A percentile compares a stretch with the other conserved stretches of the same genome.
Conservation (phyloP, 2,329 filamentous ascomycete genomes). For the Lasiodiplodia theobromae region DNA sequence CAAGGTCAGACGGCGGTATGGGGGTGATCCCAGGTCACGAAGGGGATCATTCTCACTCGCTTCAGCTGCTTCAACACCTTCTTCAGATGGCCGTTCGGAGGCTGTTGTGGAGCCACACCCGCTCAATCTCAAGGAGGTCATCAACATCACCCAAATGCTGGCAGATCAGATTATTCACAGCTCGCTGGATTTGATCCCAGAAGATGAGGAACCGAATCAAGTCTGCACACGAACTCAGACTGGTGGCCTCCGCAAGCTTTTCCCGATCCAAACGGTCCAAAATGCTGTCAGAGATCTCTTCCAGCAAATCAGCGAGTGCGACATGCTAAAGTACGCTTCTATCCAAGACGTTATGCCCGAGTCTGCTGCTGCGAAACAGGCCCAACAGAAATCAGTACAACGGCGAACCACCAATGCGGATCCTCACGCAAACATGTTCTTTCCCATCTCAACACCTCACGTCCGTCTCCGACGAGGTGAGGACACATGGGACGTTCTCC, state of each 20-base stretch:
- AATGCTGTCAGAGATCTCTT: slow-evolving; percentile 39
- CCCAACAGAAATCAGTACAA: slow-evolving; percentile 42
- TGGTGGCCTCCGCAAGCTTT: background rate
- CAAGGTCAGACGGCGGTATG: slow-evolving; percentile 10
- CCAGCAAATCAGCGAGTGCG: slow-evolving; percentile 43
- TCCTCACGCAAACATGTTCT: slow-evolving; percentile 28
- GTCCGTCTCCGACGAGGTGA: slow-evolving; percentile 76
- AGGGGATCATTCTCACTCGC: slow-evolving; percentile 25
- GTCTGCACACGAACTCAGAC: background rate
- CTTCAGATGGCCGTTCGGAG: slow-evolving; percentile 24
- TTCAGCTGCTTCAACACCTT: slow-evolving; percentile 27
- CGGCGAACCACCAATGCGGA: slow-evolving; percentile 41
- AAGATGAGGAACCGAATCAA: background rate
- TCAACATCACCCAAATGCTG: slow-evolving; percentile 29
- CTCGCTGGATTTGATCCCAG: slow-evolving; percentile 21
- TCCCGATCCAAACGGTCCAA: slow-evolving; percentile 17
- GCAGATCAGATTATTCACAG: slow-evolving; percentile 27
- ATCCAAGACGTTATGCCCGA: slow-evolving; percentile 54
- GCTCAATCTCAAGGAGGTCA: slow-evolving; percentile 25
- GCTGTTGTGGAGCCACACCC: background rate
- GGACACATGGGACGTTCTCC: slow-evolving; percentile 73
- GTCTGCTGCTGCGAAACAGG: slow-evolving; percentile 36
- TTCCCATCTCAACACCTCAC: slow-evolving; percentile 64
- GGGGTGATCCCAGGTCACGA: slow-evolving; percentile 4
- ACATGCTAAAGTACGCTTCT: slow-evolving; percentile 38